Base-by-base conservation (phyloP, 345 rosid species). In the Dipteronia dyeriana region DNA sequence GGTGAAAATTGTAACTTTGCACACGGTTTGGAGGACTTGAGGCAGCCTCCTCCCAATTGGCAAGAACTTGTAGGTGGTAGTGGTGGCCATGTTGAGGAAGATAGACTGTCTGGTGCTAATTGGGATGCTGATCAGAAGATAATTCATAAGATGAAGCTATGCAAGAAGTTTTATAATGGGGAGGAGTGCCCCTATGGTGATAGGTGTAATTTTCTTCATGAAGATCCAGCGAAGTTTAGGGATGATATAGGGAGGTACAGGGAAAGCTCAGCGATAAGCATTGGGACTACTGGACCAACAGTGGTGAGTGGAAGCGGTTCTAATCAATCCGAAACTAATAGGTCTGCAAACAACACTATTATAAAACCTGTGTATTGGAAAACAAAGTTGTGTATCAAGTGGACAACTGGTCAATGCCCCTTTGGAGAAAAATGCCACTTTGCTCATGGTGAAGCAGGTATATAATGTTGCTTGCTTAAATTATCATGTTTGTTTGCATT, bases 101-200 rank as follows among this genome's bases (percentile, higher is more conserved):
- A 79, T 78, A 82, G 67, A 38, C 76, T 84, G n/a, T 73, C 78
- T 2, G 91, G 74, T 2, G 90, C 73, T 43, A 91, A 81, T 75
- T 87, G 98, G 95, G 97, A 96, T 34, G 98, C 92, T 76, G 99
- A 96, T 84, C 94, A 89, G 78, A 92, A 90, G 87, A 89, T 96
- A 19, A 96, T 96, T 71, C 92, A 88, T 80, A 89, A 88, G 89
- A 89, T 92, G 99, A 96, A 94, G 86, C 88, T 94, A n/a, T 96
- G 97, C 77, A 94, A 92, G 91, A 96, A 91, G 86, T 96, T 92
- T 78, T 92, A 91, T 74, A 90, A 86, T 29, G 97, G 98, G 0
- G 98, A 92, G 83, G 97, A 92, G 78, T 94, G 98, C 66, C 99
- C 99, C 64, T 96, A 94, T 81, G 98, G 98, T 1, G 95, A 94